Base-by-base conservation (phyloP, 352 stramenopile species). In the Phytophthora crassamura region DNA sequence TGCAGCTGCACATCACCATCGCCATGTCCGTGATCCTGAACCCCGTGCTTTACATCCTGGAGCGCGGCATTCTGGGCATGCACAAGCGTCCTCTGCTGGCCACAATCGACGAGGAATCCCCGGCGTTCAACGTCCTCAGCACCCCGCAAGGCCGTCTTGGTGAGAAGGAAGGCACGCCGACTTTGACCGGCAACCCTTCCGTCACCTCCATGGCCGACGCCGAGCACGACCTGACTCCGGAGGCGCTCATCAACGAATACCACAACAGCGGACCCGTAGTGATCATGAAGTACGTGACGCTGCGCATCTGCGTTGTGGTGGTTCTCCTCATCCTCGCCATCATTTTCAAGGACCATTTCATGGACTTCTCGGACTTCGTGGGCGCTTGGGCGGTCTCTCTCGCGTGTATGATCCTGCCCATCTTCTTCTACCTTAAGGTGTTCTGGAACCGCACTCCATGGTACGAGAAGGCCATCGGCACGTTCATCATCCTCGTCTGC, bases 361-460 rank as follows among this genome's bases (percentile, higher is more conserved):
- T 80, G 53, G 79, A 87, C 48, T 77, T 89, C 36, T 75, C 72
- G n/a, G 77, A 86, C 64, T 88, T 89, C 28, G 68, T 86, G 22
- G 81, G 81, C 22, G 77, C 81, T 0, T 90, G 69, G 47, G 64
- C 65, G 41, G 78, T 85, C 33, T 74, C 78, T 35, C 53, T 86
- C n/a, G 74, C 67, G 59, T 90, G 77, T 64, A 87, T 88, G 25
- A 85, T 88, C 52, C 58, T 90, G 38, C 81, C 81, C 0, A 88
- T 86, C 28, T 54, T 75, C n/a, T 87, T 90, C 64, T 87, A 88
- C 73, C 57, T 90, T 18, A 86, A 89, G 65, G 75, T 77, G 41
- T 71, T 84, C 53, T 87, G 78, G 77, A 47, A 62, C 36, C 55
- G 46, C 22, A 56, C 75, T 11, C 66, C 70, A 0, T 65, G 76